These are phyloP conservation scores for Amanita polypyramis DNA, from an alignment of 768 basidiomycete species.

Conservation along the genomic window DNA sequence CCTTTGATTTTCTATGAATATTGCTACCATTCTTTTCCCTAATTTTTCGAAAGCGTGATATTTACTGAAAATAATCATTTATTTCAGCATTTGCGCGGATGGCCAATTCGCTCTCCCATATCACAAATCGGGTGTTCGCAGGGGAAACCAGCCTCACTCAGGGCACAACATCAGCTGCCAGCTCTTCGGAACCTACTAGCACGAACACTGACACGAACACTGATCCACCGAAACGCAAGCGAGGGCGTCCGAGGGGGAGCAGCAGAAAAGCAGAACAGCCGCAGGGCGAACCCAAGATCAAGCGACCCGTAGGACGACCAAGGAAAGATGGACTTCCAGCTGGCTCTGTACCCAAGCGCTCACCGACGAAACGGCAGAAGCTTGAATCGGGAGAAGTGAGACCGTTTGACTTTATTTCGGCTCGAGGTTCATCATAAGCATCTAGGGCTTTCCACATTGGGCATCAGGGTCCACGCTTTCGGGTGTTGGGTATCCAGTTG, in stretches of 20 bases:
- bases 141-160: background rate
- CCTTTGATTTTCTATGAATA: background rate
- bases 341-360: slow-evolving; percentile 45
- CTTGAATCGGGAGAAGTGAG: slow-evolving; percentile 4
- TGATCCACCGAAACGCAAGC: slow-evolving; percentile 43
- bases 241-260: slow-evolving; percentile 72
- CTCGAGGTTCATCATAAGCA: background rate
- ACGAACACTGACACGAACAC: background rate
- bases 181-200: background rate
- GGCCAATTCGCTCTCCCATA: slow-evolving; percentile 5
- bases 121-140: slow-evolving; percentile 2
- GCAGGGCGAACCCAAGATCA: slow-evolving; percentile 40
- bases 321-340: slow-evolving; percentile 76
- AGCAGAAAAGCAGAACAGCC: slow-evolving; percentile 50
- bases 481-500: slow-evolving; percentile 16
- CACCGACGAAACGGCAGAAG: slow-evolving; percentile 17
- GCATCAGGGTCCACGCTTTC: slow-evolving; percentile 10
- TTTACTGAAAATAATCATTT: slow-evolving; percentile 7
- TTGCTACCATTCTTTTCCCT: background rate
- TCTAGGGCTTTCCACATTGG: slow-evolving; percentile 6
- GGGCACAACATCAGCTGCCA: background rate
- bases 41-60: background rate
- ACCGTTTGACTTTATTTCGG: background rate
- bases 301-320: slow-evolving; percentile 73
- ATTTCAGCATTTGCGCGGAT: slow-evolving; percentile 2